These are phyloP conservation scores for Ustilago bromivora DNA, from an alignment of 1,284 basidiomycete genomes.

Conservation along the genomic window DNA sequence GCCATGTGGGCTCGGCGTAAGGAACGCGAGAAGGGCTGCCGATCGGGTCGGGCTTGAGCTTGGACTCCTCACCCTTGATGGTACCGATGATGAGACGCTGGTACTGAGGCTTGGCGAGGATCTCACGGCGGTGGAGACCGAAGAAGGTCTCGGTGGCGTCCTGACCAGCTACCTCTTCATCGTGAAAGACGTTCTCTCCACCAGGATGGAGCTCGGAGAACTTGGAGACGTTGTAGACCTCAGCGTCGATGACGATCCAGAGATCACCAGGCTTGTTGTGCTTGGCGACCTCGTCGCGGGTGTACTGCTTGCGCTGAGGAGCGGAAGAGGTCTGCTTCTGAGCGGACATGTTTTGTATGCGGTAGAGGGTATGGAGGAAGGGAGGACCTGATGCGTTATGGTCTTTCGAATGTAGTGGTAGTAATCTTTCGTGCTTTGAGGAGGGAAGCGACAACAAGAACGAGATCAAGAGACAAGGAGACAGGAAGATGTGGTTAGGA, in stretches of 20 bases:
- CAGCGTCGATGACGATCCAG: conserved; percentile 78
- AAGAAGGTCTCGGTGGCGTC: conserved; percentile 69
- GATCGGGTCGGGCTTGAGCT: conserved; percentile 61
- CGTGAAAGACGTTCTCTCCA: conserved; percentile 66
- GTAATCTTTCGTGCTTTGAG: background rate
- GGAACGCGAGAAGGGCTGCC: conserved; percentile 66
- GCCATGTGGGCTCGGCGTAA: conserved; percentile 67
- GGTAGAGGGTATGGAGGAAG: conserved; percentile 4
- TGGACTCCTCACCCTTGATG: conserved; percentile 64
- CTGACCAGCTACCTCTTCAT: conserved; percentile 67
- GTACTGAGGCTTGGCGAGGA: conserved; percentile 63
- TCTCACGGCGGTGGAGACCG: conserved; percentile 66
- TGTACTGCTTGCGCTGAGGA: conserved; percentile 72
- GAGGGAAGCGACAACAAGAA: background rate
- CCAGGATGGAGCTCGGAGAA: conserved; percentile 68
- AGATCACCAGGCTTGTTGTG: conserved; percentile 90
- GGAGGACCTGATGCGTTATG: background rate
- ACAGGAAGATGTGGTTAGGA: conserved; percentile 6
- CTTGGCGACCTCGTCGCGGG: conserved; percentile 83
- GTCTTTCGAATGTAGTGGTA: background rate
- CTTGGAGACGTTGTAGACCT: conserved; percentile 69
- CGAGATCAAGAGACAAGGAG: background rate
- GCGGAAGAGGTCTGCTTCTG: conserved; percentile 48
- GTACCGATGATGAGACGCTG: conserved; percentile 64
- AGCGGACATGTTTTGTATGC: conserved; percentile 38